Conservation (phyloP, 352 stramenopile species). For the Phytophthora hybrid region DNA sequence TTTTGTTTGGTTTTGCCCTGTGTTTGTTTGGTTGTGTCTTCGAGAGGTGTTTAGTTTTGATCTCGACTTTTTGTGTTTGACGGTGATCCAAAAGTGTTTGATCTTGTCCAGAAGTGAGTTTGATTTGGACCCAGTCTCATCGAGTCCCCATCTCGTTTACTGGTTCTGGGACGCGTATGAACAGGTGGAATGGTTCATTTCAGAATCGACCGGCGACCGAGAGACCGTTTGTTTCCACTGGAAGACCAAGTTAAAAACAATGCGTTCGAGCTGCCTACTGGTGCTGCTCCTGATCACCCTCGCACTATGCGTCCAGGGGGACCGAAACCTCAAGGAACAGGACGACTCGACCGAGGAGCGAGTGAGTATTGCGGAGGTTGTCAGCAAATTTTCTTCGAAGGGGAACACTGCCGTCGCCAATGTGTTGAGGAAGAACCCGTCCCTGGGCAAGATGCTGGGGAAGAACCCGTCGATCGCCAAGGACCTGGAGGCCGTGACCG, state of each 20-base stretch:
- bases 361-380: background rate
- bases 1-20: too few species aligned
- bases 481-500: background rate
- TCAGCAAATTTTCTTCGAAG: background rate
- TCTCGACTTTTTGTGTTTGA: too few species aligned
- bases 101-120: too few species aligned
- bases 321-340: conserved; percentile 8
- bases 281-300: conserved; percentile 15
- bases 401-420: background rate
- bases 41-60: too few species aligned
- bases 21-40: too few species aligned
- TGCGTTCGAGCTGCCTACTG: conserved; percentile 24
- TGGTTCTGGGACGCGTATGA: conserved; percentile 3
- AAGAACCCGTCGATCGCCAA: conserved; percentile 5
- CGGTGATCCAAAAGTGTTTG: too few species aligned
- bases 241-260: background rate
- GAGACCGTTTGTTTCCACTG: background rate
- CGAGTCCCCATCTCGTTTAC: background rate
- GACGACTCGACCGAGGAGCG: background rate
- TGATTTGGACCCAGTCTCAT: too few species aligned
- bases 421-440: background rate
- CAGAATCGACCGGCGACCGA: conserved; percentile 1
- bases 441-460: conserved; percentile 5
- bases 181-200: conserved; percentile 2
- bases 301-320: conserved; percentile 2